Percentiles rank a stretch among this genome's conserved stretches.
Evolutionary conservation across 202 grass and related monocot species (phyloP).

Genomic region (Schoenoplectus tabernaemontani): DNA sequence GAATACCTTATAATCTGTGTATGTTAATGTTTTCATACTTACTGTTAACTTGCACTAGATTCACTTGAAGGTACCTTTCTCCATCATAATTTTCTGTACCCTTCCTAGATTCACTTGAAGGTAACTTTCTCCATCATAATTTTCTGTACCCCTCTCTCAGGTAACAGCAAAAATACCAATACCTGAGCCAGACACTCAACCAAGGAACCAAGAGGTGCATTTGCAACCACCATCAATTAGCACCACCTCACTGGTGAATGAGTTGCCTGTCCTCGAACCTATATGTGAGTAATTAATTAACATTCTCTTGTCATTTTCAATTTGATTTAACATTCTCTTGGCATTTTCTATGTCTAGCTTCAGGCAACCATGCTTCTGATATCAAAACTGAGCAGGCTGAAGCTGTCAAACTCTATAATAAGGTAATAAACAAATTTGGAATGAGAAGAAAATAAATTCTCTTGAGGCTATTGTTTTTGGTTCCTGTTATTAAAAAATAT

Average conservation of each 20-base stretch:
- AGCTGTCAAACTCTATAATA: conserved; percentile 70
- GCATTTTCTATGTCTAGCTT: conserved; percentile 34
- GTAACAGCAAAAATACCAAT: conserved; percentile 53
- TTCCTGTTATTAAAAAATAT: conserved; percentile 1
- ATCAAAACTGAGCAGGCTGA: conserved; percentile 27
- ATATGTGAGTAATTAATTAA: conserved; percentile 47
- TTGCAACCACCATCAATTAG: conserved; percentile 20
- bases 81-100: conserved; percentile 3
- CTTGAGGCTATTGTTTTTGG: background rate
- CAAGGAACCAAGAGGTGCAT: conserved; percentile 29
- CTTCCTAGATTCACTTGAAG: too few species aligned
- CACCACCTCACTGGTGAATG: conserved; percentile 43
- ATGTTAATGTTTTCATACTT: background rate
- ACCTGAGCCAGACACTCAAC: conserved; percentile 45
- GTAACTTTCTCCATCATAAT: too few species aligned
- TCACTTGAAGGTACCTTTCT: background rate
- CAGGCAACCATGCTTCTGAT: conserved; percentile 35
- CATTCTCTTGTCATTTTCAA: conserved; percentile 16
- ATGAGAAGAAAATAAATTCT: background rate
- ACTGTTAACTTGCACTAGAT: conserved; percentile 2
- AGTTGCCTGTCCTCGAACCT: conserved; percentile 57
- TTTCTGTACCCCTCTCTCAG: too few species aligned
- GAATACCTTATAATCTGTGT: background rate
- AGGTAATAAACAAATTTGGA: conserved; percentile 40
- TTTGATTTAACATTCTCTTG: conserved; percentile 10